Percentiles rank a stretch among this genome's conserved stretches.
Conservation (phyloP, 495 filamentous ascomycete genomes). For the Talaromyces wortmannii region DNA sequence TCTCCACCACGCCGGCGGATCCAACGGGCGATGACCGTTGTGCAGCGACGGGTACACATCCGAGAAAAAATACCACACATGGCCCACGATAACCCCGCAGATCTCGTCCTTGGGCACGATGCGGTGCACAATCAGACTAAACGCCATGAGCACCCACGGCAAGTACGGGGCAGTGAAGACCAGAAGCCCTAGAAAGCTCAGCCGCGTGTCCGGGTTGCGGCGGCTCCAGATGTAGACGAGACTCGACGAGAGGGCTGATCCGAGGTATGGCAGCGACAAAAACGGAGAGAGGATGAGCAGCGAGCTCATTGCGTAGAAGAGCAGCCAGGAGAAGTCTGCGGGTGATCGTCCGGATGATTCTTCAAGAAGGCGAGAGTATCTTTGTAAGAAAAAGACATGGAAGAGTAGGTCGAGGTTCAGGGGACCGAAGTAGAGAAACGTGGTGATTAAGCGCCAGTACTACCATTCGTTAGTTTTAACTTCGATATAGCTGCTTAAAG, state of each 20-base stretch:
- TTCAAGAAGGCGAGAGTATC: conserved; percentile 92
- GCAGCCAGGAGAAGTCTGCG: conserved; percentile 90
- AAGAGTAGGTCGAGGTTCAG: conserved; percentile 92
- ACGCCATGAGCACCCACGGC: conserved; percentile 92
- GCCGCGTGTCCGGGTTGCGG: conserved; percentile 81
- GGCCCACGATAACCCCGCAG: conserved; percentile 85
- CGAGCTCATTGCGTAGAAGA: conserved; percentile 73
- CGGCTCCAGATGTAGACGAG: conserved; percentile 98
- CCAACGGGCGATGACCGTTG: conserved; percentile 76
- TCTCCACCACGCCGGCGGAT: conserved; percentile 89
- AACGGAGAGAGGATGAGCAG: conserved; percentile 74
- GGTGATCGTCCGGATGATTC: conserved; percentile 85
- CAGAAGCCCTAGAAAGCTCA: conserved; percentile 85
- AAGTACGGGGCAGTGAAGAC: conserved; percentile 92
- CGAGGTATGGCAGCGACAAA: conserved; percentile 85
- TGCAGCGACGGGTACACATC: conserved; percentile 93
- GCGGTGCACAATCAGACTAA: conserved; percentile 79
- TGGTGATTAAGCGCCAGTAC: conserved; percentile 94
- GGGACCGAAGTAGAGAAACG: conserved; percentile 95
- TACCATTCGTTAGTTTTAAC: conserved; percentile 28
- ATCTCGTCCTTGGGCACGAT: conserved; percentile 92
- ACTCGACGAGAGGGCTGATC: conserved; percentile 79
- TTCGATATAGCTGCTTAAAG: conserved; percentile 1
- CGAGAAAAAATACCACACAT: conserved; percentile 97
- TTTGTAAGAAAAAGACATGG: conserved; percentile 97